These are phyloP conservation scores for Heimioporus sp. DNA, from an alignment of 768 basidiomycete genomes.

Conservation along the genomic window DNA sequence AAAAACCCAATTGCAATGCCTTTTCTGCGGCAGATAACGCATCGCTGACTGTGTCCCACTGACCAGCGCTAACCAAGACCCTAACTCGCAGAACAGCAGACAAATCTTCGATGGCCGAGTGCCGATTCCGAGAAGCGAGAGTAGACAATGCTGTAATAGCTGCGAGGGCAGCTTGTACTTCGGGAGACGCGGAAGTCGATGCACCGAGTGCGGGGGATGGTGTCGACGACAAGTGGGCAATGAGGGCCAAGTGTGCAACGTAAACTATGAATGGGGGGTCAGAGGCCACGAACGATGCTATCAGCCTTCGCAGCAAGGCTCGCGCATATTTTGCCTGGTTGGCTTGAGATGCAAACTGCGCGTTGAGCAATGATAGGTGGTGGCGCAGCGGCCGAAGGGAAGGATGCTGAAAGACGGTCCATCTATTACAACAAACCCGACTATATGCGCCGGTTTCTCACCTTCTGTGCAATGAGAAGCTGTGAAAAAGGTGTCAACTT, in stretches of 20 bases:
- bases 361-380: slow-evolving; percentile 59
- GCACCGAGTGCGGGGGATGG: slow-evolving; percentile 3
- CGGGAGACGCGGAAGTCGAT: slow-evolving; percentile 10
- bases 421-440: neutral
- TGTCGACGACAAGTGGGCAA: slow-evolving; percentile 40
- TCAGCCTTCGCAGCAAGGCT: slow-evolving; percentile 53
- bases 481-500: slow-evolving; percentile 16
- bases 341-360: slow-evolving; percentile 46
- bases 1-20: slow-evolving; percentile 41
- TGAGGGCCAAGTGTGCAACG: slow-evolving; percentile 52
- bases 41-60: slow-evolving; percentile 52
- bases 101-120: slow-evolving; percentile 47
- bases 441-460: slow-evolving; percentile 27
- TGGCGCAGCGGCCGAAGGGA: slow-evolving; percentile 59
- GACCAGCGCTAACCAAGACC: slow-evolving; percentile 49
- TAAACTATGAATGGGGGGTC: slow-evolving; percentile 57
- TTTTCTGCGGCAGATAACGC: slow-evolving; percentile 51
- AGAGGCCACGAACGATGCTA: slow-evolving; percentile 42
- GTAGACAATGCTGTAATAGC: slow-evolving; percentile 34
- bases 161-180: slow-evolving; percentile 31
- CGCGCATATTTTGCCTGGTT: slow-evolving; percentile 59
- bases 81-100: slow-evolving; percentile 56
- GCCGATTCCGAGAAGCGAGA: slow-evolving; percentile 31
- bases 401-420: slow-evolving; percentile 47
- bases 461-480: slow-evolving; percentile 60